Evolutionary conservation across 148 eudicot genomes (phyloP), one percentile per base, ranked within the genome.

Genomic region (Vaccinium corymbosum): DNA sequence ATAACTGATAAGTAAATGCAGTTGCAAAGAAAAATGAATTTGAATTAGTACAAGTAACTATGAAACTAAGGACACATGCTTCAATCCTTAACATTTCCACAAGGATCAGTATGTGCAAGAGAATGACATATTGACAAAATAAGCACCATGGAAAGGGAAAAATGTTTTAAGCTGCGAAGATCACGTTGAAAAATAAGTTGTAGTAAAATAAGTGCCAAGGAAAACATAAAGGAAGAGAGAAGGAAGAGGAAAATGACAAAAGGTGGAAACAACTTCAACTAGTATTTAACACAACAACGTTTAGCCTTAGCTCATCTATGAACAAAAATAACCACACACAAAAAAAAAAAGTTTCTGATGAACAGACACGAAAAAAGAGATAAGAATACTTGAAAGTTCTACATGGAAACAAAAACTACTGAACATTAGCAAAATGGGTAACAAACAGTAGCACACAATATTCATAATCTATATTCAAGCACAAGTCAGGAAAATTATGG

Each of bases 321-420:
- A 72, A n/a, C 22, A 50, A 70, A 62, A 50, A 17, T n/a, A 71
- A 71, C 77, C 71, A 50, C 27, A 27, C 27, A 4, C n/a, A 52
- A 27, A 80, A 17, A 81, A 6, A 5, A 14, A 25, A 42, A 20
- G 0, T 0, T 55, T 35, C 66, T 12, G 11, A 52, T 20, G 46
- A n/a, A 16, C 7, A n/a, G 20, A 72, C 14, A 52, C 2, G 1
- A 35, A 82, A 49, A 49, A 12, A 80, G 76, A 55, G 81, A 70
- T 71, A 72, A 56, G 74, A 75, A 42, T 32, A 51, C 42, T 49
- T 52, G 51, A 75, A 75, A 62, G 2, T 77, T 85, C 22, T 68
- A n/a, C 32, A 75, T 3, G 49, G 61, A 75, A 66, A 82, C 16
- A 48, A 78, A 73, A 78, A 81, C 15, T 76, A 25, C 68, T 20